Conservation (phyloP, 208 protist species). For the Leishmania aethiopica region DNA sequence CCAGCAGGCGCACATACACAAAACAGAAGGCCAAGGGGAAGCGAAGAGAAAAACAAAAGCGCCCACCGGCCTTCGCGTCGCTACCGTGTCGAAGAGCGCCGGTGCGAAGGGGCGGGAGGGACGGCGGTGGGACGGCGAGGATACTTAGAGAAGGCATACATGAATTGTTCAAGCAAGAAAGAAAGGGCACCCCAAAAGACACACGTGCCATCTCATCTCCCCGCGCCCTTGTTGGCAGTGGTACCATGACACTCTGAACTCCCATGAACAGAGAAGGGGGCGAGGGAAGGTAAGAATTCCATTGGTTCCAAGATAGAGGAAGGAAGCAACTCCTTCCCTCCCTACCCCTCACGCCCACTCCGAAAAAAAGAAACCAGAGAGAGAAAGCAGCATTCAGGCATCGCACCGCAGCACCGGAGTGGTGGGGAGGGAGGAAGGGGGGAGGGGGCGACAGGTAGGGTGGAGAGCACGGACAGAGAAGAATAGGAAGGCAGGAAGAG, state of each 20-base stretch:
- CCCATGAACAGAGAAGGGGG: background rate
- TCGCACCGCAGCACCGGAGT: background rate
- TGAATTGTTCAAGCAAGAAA: background rate
- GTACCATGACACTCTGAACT: background rate
- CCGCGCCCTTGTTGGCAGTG: no score
- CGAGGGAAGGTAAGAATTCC: background rate
- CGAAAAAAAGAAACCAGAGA: background rate
- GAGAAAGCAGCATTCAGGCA: no score
- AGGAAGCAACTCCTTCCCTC: background rate
- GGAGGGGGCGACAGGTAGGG: background rate
- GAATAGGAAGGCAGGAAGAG: background rate
- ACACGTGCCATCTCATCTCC: background rate
- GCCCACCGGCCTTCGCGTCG: background rate
- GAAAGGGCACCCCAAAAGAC: background rate
- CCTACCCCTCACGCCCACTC: no score
- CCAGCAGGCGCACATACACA: background rate
- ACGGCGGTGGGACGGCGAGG: background rate
- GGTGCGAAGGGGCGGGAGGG: background rate
- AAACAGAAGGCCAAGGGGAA: background rate
- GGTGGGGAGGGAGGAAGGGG: no score
- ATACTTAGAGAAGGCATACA: background rate
- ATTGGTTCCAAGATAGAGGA: background rate
- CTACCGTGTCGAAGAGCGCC: background rate
- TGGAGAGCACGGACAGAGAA: background rate
- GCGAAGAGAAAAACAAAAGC: slow-evolving; percentile 17